Conservation (phyloP, 441 rosid species). For the Jatropha podagrica region DNA sequence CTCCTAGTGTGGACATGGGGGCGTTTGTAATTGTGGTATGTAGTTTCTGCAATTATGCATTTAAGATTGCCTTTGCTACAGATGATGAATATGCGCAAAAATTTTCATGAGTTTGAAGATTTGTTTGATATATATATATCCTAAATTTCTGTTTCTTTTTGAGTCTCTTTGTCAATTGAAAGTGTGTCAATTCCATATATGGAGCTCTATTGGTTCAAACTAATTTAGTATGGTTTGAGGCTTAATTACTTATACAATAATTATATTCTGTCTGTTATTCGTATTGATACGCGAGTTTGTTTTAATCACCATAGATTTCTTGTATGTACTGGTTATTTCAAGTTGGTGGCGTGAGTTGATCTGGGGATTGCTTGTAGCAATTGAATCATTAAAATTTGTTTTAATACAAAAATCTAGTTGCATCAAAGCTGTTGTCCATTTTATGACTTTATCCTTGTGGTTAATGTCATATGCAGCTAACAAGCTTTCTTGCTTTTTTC, state of each 20-base stretch:
- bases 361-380: background rate
- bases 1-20: constrained; percentile 98
- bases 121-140: background rate
- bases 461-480: background rate
- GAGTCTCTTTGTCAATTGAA: background rate
- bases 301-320: background rate
- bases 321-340: background rate
- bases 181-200: background rate
- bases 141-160: too few species aligned
- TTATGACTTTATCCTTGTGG: background rate
- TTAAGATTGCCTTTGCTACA: background rate
- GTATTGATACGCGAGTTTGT: background rate
- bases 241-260: too few species aligned
- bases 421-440: background rate
- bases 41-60: background rate
- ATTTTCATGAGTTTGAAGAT: background rate
- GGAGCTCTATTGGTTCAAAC: background rate
- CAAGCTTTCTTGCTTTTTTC: background rate
- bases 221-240: background rate
- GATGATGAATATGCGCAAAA: too few species aligned
- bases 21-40: constrained; percentile 95
- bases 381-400: background rate
- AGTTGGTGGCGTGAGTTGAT: background rate
- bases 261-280: too few species aligned
- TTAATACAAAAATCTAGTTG: background rate